A percentile compares a stretch with the other conserved stretches of the same genome.
phyloP scores from a whole-genome alignment of 257 asterid species.

The Scutellaria barbata region DNA sequence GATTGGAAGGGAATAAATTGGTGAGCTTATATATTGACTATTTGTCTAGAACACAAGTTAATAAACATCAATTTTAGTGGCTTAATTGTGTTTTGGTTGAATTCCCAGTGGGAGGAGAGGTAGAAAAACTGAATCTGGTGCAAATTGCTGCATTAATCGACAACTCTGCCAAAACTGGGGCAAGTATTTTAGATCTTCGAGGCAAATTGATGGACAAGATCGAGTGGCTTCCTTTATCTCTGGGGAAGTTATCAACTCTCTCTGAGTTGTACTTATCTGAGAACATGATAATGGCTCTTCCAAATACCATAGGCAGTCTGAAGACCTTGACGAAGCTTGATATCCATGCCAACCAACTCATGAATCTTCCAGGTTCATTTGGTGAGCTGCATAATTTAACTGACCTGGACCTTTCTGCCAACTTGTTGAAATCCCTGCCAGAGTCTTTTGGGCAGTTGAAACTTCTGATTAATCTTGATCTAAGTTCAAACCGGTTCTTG shows the following conservation, averaged over 20 bases:
- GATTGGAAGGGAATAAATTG: slow-evolving; percentile 1
- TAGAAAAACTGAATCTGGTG: slow-evolving; percentile 57
- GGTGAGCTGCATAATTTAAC: slow-evolving; percentile 66
- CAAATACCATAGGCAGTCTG: slow-evolving; percentile 58
- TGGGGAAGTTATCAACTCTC: slow-evolving; percentile 68
- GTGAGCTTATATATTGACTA: slow-evolving; percentile 6
- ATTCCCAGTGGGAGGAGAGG: slow-evolving; percentile 42
- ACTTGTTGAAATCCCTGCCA: slow-evolving; percentile 74
- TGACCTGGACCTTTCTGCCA: slow-evolving; percentile 63
- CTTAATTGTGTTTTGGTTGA: slow-evolving; percentile 38
- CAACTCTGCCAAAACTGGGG: slow-evolving; percentile 51
- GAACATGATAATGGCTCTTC: slow-evolving; percentile 84
- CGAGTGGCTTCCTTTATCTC: slow-evolving; percentile 88
- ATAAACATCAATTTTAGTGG: not conserved
- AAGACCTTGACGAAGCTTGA: slow-evolving; percentile 60
- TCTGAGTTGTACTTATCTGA: slow-evolving; percentile 61
- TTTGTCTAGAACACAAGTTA: not conserved
- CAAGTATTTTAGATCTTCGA: slow-evolving; percentile 58
- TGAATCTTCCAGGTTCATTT: slow-evolving; percentile 78
- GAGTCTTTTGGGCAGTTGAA: slow-evolving; percentile 66
- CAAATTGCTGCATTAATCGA: slow-evolving; percentile 71
- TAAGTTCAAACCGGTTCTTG: slow-evolving; percentile 65
- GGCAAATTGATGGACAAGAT: slow-evolving; percentile 72
- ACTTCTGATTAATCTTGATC: slow-evolving; percentile 62
- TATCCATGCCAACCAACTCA: slow-evolving; percentile 69